These are phyloP conservation scores for Pecoramyces ruminantium DNA, from an alignment of 192 early-diverging fungal genomes.

Conservation along the genomic window DNA sequence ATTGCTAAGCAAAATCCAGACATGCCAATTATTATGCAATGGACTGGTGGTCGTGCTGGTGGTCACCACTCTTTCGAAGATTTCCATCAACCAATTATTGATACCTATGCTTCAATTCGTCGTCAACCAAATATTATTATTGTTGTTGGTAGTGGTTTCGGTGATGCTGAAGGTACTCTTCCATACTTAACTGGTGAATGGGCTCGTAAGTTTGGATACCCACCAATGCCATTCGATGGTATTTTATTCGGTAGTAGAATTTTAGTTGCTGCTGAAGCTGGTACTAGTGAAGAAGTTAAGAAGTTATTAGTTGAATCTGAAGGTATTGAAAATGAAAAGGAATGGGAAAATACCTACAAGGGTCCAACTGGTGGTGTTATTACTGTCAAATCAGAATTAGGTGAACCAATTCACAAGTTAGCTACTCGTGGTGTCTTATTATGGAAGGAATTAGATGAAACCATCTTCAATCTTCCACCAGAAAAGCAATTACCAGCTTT, in stretches of 20 bases:
- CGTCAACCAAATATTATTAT: conserved; percentile 61
- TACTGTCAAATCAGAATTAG: conserved; percentile 73
- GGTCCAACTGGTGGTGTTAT: conserved; percentile 61
- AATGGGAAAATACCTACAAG: conserved; percentile 75
- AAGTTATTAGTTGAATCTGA: conserved; percentile 69
- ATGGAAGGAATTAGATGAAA: conserved; percentile 64
- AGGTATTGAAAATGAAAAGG: conserved; percentile 55
- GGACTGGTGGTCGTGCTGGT: conserved; percentile 91
- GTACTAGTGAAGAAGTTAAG: conserved; percentile 62
- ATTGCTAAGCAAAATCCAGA: conserved; percentile 67
- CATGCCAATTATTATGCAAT: conserved; percentile 81
- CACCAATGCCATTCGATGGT: conserved; percentile 93
- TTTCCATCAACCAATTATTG: conserved; percentile 77
- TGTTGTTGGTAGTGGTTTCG: conserved; percentile 84
- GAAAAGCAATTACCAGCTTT: conserved; percentile 60
- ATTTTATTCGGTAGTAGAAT: conserved; percentile 88
- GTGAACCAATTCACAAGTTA: conserved; percentile 85
- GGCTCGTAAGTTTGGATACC: conserved; percentile 54
- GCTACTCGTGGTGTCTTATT: conserved; percentile 64
- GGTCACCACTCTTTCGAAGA: conserved; percentile 96
- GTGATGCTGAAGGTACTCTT: conserved; percentile 64
- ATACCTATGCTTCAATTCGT: conserved; percentile 71
- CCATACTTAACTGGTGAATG: conserved; percentile 92
- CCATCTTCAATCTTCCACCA: conserved; percentile 65
- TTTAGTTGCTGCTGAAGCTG: conserved; percentile 81